These are phyloP conservation scores for Albophoma yamanashiensis DNA, from an alignment of 2,329 filamentous ascomycete species.

Conservation along the genomic window DNA sequence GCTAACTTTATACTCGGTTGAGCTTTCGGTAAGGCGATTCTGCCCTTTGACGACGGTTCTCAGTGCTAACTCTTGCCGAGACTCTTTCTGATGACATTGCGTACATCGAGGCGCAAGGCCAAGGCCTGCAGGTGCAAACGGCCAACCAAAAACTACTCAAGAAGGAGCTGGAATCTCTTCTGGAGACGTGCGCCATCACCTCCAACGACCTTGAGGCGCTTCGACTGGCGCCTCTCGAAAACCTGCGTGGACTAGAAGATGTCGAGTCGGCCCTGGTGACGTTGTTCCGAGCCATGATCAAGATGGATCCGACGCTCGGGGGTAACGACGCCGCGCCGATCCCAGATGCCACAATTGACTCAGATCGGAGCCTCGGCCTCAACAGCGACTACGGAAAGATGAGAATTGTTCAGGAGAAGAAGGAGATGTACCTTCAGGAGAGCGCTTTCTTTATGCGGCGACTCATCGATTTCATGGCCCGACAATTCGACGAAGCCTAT, in stretches of 20 bases:
- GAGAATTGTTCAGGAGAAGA: conserved; percentile 90
- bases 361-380: conserved; percentile 37
- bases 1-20: conserved; percentile 87
- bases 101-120: conserved; percentile 94
- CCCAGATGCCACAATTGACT: conserved; percentile 33
- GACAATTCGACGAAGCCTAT: conserved; percentile 68
- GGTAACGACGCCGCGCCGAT: conserved; percentile 35
- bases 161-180: conserved; percentile 77
- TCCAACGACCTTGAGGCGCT: conserved; percentile 63
- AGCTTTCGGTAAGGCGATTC: conserved; percentile 61
- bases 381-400: conserved; percentile 77
- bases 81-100: conserved; percentile 92
- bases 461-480: conserved; percentile 70
- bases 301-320: conserved; percentile 76
- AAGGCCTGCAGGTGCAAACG: conserved; percentile 93
- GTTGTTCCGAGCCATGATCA: conserved; percentile 85
- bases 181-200: conserved; percentile 86
- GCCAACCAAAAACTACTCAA: conserved; percentile 93
- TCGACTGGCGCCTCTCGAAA: conserved; percentile 62
- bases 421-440: conserved; percentile 74
- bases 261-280: conserved; percentile 70
- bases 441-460: conserved; percentile 67
- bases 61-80: conserved; percentile 27
- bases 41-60: neutral
- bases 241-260: conserved; percentile 57